Percentiles rank a stretch among this genome's conserved stretches.
Evolutionary conservation across 768 basidiomycete species (phyloP).

Genomic region (Dioszegia hungarica): DNA sequence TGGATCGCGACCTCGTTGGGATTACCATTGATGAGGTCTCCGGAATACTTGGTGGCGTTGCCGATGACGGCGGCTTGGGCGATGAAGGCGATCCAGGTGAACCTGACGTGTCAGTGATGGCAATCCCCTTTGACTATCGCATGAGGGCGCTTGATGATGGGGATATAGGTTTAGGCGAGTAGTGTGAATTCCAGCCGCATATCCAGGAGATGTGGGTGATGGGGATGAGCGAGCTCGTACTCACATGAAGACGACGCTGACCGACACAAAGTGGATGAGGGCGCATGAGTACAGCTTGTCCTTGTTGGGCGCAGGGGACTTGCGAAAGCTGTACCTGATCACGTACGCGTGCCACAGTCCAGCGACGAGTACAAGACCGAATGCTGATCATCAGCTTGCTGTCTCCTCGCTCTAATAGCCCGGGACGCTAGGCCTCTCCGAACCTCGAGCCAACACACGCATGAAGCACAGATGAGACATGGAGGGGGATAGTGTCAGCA

Average conservation of each 20-base stretch:
- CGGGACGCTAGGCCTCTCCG: no score
- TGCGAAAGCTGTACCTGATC: slow-evolving; percentile 33
- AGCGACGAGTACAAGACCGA: slow-evolving; percentile 25
- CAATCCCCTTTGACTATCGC: no score
- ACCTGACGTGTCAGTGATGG: slow-evolving; percentile 20
- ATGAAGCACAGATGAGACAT: no score
- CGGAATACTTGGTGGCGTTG: slow-evolving; percentile 15
- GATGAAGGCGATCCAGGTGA: slow-evolving; percentile 41
- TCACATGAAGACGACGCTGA: slow-evolving; percentile 29
- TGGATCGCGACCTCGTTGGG: slow-evolving; percentile 19
- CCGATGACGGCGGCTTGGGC: slow-evolving; percentile 37
- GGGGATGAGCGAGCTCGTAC: slow-evolving; percentile 2
- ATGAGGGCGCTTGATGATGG: no score
- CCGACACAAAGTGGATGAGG: slow-evolving; percentile 33
- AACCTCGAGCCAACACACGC: no score
- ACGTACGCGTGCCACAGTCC: slow-evolving; percentile 31
- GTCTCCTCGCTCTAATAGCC: neutral
- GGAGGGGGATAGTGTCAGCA: neutral
- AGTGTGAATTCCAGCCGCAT: no score
- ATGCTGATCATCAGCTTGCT: slow-evolving; percentile 21
- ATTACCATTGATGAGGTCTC: slow-evolving; percentile 8
- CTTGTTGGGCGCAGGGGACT: slow-evolving; percentile 22
- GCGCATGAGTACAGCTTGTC: slow-evolving; percentile 33
- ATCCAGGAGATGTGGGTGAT: neutral
- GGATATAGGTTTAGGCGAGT: no score